phyloP scores from a whole-genome alignment of 306 rosid species.

The Arachis stenosperma region DNA sequence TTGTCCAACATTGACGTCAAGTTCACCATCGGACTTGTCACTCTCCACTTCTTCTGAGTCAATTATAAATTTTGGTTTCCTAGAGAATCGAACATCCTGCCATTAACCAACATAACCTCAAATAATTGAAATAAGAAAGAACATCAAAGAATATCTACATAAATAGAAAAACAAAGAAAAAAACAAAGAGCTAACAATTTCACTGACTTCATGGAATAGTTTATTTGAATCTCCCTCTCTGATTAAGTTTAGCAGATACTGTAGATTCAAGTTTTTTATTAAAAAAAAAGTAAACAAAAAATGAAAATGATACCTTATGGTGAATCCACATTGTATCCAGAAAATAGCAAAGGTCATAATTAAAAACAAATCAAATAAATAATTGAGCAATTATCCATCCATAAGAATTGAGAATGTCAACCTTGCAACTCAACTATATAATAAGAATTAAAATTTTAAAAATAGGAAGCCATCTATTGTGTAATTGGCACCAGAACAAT shows the following conservation, averaged over 20 bases:
- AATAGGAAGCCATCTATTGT: neutral
- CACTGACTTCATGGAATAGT: constrained; percentile 45
- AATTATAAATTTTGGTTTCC: constrained; percentile 35
- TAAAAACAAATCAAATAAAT: constrained; percentile 6
- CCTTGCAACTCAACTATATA: neutral
- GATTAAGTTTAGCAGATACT: constrained; percentile 43
- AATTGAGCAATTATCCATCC: neutral
- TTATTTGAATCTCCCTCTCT: constrained; percentile 30
- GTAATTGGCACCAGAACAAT: neutral
- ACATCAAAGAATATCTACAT: constrained; percentile 10
- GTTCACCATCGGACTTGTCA: constrained; percentile 39
- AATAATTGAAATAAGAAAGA: constrained; percentile 29
- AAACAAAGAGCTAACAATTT: neutral
- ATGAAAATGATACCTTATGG: constrained; percentile 3
- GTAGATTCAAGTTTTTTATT: neutral
- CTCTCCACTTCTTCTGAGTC: constrained; percentile 41
- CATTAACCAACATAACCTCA: constrained; percentile 29
- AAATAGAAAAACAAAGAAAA: neutral
- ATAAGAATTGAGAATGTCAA: neutral
- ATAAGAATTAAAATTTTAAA: neutral
- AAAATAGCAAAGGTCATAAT: neutral
- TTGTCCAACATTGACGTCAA: constrained; percentile 22
- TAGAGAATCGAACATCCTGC: constrained; percentile 45
- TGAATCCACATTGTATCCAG: neutral
- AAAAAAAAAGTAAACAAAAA: constrained; percentile 1